Evolutionary conservation across 2,329 filamentous ascomycete genomes (phyloP).

Genomic region (Penicillium concentricum): DNA sequence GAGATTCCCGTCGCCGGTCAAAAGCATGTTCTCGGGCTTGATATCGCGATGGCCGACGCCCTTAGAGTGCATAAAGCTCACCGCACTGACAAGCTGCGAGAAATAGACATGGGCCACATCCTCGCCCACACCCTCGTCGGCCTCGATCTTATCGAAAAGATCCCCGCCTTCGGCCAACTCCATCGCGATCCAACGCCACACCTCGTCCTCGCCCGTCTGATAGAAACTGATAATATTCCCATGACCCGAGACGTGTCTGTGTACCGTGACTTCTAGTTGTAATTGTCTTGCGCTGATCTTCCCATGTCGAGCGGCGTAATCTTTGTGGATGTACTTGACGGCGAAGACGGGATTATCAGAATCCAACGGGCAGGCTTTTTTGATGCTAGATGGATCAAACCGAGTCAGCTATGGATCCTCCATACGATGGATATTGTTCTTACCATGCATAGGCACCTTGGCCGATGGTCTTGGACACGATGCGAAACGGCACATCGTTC

Average conservation of each 20-base stretch:
- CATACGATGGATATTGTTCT: conserved; percentile 7
- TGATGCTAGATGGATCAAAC: conserved; percentile 62
- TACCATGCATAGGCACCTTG: conserved; percentile 97
- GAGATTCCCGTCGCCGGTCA: conserved; percentile 78
- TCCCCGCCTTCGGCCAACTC: conserved; percentile 94
- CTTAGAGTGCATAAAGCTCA: conserved; percentile 94
- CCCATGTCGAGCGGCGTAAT: conserved; percentile 85
- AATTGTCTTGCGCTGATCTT: conserved; percentile 87
- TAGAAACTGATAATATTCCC: conserved; percentile 94
- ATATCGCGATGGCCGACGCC: conserved; percentile 90
- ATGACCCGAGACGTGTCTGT: conserved; percentile 84
- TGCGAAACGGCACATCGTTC: conserved; percentile 79
- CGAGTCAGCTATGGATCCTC: background rate
- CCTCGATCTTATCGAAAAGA: conserved; percentile 98
- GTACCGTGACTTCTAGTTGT: conserved; percentile 84
- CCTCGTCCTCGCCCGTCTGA: conserved; percentile 75
- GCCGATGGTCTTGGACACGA: conserved; percentile 95
- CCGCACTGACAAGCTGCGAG: conserved; percentile 81
- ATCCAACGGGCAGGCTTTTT: conserved; percentile 80
- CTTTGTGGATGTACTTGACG: conserved; percentile 98
- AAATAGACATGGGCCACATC: conserved; percentile 98
- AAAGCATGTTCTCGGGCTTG: conserved; percentile 92
- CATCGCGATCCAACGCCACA: conserved; percentile 98
- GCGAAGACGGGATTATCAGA: conserved; percentile 77
- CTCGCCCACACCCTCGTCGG: conserved; percentile 89